Base-by-base conservation (phyloP, 2,329 filamentous ascomycete species). In the Fusarium piperis region DNA sequence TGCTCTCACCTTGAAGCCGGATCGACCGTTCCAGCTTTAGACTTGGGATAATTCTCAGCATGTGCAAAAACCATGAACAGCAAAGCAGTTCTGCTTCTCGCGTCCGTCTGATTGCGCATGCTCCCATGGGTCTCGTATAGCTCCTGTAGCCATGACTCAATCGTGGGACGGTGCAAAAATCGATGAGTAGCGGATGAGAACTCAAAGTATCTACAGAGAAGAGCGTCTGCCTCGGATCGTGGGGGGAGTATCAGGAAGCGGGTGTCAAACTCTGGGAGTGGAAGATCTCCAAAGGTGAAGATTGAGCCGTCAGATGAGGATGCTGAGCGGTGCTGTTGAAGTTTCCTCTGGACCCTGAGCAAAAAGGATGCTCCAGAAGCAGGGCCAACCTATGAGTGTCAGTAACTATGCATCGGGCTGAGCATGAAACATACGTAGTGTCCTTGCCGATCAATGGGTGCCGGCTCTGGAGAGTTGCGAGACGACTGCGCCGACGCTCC, bases 131-230 rank as follows among this genome's bases (percentile, higher is more conserved):
- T 81, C 7, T 78, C 77, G 52, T 81, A 79, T 41, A 85, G 80
- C 20, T 84, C 77, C 33, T 81, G 78, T 7, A 84, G 74, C 84
- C 85, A 87, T 10, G 72, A 64, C 63, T 86, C 82, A 3, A 88
- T 82, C 3, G 83, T 85, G 0, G 84, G 83, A 3, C 86, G 80
- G 71, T 88, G 86, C 33, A 89, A 74, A 65, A 88, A 88, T 1
- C 86, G 81, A 67, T 89, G 87, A 0, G 87, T 89, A 4, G 87
- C 86, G 28, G 87, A 84, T 4, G 86, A 85, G 64, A 86, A 86
- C 53, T 88, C 87, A 72, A 89, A 89, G 62, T 89, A 89, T 13
- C 85, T 77, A 23, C 80, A 79, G 0, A 88, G 77, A 6, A 89
- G 67, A 0, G 62, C 39, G 15, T 76, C 71, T 8, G 76, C 76